Percentiles rank a stretch among this genome's conserved stretches.
Evolutionary conservation across 805 yeast genomes (phyloP).

Genomic region (fission yeast (Schizosaccharomyces pombe)): ASM294v3 CU329670.1:2816501-2817000

Average conservation of each 20-base stretch:
- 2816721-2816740: conserved; percentile 76
- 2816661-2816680: conserved; percentile 62
- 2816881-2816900: conserved; percentile 59
- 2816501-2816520: conserved; percentile 46
- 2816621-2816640: conserved; percentile 95
- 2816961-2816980: conserved; percentile 77
- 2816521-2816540: conserved; percentile 21
- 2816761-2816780: conserved; percentile 46
- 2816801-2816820: conserved; percentile 65
- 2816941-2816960: conserved; percentile 86
- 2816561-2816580: conserved; percentile 82
- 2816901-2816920: conserved; percentile 60
- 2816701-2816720: conserved; percentile 92
- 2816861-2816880: conserved; percentile 87
- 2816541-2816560: conserved; percentile 68
- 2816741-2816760: conserved; percentile 47
- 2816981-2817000: conserved; percentile 83
- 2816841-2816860: conserved; percentile 44
- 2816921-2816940: conserved; percentile 84
- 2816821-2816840: conserved; percentile 52
- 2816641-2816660: conserved; percentile 98
- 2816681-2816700: conserved; percentile 70
- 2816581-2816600: conserved; percentile 86
- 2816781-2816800: conserved; percentile 74
- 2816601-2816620: conserved; percentile 80